Conservation (phyloP, 1,284 basidiomycete species). For the Trametes polyzona region DNA sequence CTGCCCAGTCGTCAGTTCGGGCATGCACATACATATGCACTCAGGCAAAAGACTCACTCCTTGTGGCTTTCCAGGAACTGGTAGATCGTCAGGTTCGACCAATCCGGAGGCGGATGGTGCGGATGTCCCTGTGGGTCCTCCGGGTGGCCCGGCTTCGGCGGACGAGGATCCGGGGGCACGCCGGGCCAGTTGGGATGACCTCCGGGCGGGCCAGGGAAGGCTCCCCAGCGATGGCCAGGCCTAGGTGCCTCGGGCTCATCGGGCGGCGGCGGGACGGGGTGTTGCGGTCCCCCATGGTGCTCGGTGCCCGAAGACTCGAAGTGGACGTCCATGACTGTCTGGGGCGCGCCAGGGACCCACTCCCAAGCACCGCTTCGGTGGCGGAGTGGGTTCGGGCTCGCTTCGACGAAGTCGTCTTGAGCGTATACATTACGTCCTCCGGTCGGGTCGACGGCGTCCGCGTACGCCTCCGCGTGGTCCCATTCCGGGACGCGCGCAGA, state of each 20-base stretch:
- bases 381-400: neutral
- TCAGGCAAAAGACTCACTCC: slow-evolving; percentile 31
- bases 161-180: slow-evolving; percentile 2
- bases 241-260: too few species aligned
- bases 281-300: neutral
- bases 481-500: slow-evolving; percentile 17
- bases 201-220: neutral
- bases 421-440: neutral
- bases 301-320: too few species aligned
- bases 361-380: neutral
- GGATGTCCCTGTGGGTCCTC: slow-evolving; percentile 7
- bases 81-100: slow-evolving; percentile 44
- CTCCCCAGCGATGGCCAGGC: neutral
- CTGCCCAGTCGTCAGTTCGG: slow-evolving; percentile 24
- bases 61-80: slow-evolving; percentile 38
- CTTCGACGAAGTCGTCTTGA: too few species aligned
- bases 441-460: neutral
- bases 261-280: too few species aligned
- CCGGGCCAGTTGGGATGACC: neutral
- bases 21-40: slow-evolving; percentile 27
- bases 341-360: slow-evolving; percentile 9
- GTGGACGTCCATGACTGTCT: slow-evolving; percentile 12
- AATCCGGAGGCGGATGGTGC: slow-evolving; percentile 4
- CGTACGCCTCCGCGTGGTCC: slow-evolving; percentile 1
- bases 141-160: slow-evolving; percentile 14